Evolutionary conservation across 2,329 filamentous ascomycete species (phyloP).

Genomic region (Aspergillus texensis): DNA sequence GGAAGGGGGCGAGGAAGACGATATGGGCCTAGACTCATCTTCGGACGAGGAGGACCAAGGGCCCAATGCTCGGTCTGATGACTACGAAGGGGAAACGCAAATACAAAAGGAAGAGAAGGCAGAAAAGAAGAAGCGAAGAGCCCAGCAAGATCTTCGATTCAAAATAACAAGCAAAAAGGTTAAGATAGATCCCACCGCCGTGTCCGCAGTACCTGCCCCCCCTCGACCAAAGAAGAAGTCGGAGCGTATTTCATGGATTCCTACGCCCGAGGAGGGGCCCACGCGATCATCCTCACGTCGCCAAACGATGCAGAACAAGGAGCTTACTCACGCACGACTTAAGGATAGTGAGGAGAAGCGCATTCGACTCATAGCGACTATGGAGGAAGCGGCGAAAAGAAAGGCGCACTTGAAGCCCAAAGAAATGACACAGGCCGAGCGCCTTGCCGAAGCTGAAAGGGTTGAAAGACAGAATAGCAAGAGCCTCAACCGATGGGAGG

Average conservation of each 20-base stretch:
- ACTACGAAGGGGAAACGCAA: constrained; percentile 85
- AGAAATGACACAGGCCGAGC: constrained; percentile 82
- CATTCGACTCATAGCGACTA: constrained; percentile 54
- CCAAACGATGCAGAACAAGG: constrained; percentile 68
- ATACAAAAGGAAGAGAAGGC: constrained; percentile 75
- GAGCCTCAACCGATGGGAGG: constrained; percentile 91
- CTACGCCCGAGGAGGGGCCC: constrained; percentile 63
- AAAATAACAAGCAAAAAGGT: constrained; percentile 68
- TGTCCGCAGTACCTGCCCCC: constrained; percentile 36
- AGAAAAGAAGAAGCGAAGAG: constrained; percentile 79
- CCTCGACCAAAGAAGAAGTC: constrained; percentile 67
- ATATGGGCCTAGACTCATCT: constrained; percentile 84
- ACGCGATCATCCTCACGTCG: constrained; percentile 63
- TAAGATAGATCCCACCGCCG: constrained; percentile 64
- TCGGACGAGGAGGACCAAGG: constrained; percentile 79
- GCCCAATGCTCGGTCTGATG: constrained; percentile 59
- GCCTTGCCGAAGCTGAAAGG: constrained; percentile 77
- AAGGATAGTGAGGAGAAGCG: constrained; percentile 54
- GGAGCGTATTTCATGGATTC: constrained; percentile 71
- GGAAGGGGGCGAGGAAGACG: constrained; percentile 48
- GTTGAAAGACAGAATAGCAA: constrained; percentile 86
- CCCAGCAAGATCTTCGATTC: constrained; percentile 69
- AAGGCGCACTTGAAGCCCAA: constrained; percentile 76
- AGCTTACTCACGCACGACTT: constrained; percentile 53
- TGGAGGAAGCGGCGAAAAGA: constrained; percentile 63